Evolutionary conservation across 2,329 filamentous ascomycete genomes (phyloP).

Genomic region (Alternaria atra): DNA sequence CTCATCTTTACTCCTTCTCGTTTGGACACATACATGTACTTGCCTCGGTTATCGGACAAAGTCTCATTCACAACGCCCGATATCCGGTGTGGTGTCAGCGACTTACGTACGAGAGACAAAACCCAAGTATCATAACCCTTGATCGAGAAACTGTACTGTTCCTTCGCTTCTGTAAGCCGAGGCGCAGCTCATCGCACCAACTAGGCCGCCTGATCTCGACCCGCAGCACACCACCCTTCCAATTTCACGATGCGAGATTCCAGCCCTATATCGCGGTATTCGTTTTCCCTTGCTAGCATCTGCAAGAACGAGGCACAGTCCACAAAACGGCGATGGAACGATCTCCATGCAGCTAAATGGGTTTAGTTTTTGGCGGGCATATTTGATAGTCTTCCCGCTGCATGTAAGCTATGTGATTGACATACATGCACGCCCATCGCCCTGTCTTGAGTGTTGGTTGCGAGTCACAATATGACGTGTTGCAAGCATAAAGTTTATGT

Average conservation of each 20-base stretch:
- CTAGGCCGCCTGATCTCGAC: conserved; percentile 2
- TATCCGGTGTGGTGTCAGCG: background rate
- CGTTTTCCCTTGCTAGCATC: background rate
- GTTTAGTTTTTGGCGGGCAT: background rate
- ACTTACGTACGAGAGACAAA: background rate
- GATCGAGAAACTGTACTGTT: background rate
- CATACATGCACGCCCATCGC: conserved; percentile 1
- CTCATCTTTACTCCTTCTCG: background rate
- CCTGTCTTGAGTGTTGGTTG: background rate
- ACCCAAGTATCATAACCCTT: background rate
- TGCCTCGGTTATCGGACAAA: background rate
- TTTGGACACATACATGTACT: background rate
- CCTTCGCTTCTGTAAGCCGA: conserved; percentile 1
- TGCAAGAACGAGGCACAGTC: conserved; percentile 5
- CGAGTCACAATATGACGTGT: background rate
- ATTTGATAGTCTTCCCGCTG: background rate
- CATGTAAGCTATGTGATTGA: background rate
- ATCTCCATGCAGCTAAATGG: background rate
- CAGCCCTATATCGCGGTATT: conserved; percentile 1
- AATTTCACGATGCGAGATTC: background rate
- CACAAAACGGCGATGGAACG: background rate
- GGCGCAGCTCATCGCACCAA: background rate
- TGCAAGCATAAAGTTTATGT: background rate
- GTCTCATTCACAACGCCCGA: background rate
- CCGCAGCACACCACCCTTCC: background rate